phyloP scores from a whole-genome alignment of 805 yeast genomes.

The Starmerella gropengiesseri region DNA sequence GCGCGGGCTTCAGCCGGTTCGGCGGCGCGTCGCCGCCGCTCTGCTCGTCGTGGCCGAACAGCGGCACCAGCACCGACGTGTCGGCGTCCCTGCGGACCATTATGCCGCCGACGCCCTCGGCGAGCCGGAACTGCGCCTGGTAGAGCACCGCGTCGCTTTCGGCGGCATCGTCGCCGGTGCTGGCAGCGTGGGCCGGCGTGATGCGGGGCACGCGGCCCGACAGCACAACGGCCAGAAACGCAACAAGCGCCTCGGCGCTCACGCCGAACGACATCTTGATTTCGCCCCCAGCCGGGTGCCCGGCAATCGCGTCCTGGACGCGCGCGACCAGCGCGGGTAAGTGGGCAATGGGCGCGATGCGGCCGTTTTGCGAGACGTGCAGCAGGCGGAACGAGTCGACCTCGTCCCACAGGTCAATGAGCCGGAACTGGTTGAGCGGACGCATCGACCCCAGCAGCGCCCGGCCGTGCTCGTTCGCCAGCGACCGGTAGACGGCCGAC shows the following conservation, averaged over 20 bases:
- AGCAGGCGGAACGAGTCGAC: slow-evolving; percentile 13
- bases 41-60: slow-evolving; percentile 7
- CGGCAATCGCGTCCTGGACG: slow-evolving; percentile 8
- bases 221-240: slow-evolving; percentile 22
- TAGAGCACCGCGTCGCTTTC: slow-evolving; percentile 3
- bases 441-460: slow-evolving; percentile 17
- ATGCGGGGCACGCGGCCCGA: slow-evolving; percentile 16
- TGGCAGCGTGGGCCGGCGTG: slow-evolving; percentile 1
- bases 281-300: slow-evolving; percentile 7
- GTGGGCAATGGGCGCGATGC: slow-evolving; percentile 1
- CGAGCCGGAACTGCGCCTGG: slow-evolving; percentile 12
- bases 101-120: slow-evolving; percentile 12
- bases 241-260: slow-evolving; percentile 18
- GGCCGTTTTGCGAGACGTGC: slow-evolving; percentile 9
- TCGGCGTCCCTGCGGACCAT: slow-evolving; percentile 7
- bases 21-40: not conserved
- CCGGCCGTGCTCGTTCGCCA: slow-evolving; percentile 56
- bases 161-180: not conserved
- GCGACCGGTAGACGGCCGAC: slow-evolving; percentile 66
- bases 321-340: slow-evolving; percentile 11
- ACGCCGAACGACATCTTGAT: slow-evolving; percentile 12
- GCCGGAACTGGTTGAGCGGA: slow-evolving; percentile 44
- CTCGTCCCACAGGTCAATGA: slow-evolving; percentile 45
- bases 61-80: slow-evolving; percentile 9
- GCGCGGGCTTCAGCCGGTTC: not conserved